Evolutionary conservation across 129 eudicot genomes (phyloP).

Genomic region (Lactuca saligna): DNA sequence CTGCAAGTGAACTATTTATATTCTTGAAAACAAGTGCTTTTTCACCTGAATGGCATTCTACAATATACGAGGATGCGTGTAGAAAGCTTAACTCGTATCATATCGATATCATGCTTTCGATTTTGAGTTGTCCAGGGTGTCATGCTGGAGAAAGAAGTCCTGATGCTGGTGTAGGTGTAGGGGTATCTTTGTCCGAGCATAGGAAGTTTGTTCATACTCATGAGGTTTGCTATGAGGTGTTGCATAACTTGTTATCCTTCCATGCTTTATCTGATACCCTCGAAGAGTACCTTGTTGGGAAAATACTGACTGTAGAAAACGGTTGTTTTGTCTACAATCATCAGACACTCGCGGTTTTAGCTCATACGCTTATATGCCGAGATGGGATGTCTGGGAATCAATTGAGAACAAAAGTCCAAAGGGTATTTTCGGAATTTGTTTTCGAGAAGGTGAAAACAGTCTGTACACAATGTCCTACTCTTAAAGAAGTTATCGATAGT

Average conservation of each 20-base stretch:
- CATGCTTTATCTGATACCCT: constrained; percentile 56
- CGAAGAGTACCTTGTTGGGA: constrained; percentile 66
- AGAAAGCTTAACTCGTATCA: constrained; percentile 60
- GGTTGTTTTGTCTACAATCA: constrained; percentile 73
- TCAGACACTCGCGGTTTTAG: constrained; percentile 78
- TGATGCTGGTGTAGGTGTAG: constrained; percentile 41
- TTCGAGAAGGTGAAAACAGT: constrained; percentile 52
- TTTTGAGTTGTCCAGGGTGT: constrained; percentile 60
- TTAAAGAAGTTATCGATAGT: constrained; percentile 56
- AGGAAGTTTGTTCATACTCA: constrained; percentile 58
- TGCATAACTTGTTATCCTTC: constrained; percentile 59
- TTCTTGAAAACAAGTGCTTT: constrained; percentile 60
- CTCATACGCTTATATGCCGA: constrained; percentile 58
- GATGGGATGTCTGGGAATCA: constrained; percentile 62
- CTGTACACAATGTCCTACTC: constrained; percentile 34
- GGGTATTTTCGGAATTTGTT: constrained; percentile 57
- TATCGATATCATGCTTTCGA: constrained; percentile 63
- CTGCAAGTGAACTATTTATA: constrained; percentile 66
- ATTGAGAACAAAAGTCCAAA: constrained; percentile 58
- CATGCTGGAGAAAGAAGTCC: constrained; percentile 50
- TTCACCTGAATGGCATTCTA: constrained; percentile 70
- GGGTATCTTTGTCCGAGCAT: constrained; percentile 39
- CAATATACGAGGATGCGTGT: constrained; percentile 65
- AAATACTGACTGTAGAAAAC: constrained; percentile 59
- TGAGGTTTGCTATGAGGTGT: constrained; percentile 70